Percentiles rank a stretch among this genome's conserved stretches.
These are phyloP conservation scores for Arthrinium puccinioides DNA, from an alignment of 2,329 filamentous ascomycete species.

Conservation along the genomic window DNA sequence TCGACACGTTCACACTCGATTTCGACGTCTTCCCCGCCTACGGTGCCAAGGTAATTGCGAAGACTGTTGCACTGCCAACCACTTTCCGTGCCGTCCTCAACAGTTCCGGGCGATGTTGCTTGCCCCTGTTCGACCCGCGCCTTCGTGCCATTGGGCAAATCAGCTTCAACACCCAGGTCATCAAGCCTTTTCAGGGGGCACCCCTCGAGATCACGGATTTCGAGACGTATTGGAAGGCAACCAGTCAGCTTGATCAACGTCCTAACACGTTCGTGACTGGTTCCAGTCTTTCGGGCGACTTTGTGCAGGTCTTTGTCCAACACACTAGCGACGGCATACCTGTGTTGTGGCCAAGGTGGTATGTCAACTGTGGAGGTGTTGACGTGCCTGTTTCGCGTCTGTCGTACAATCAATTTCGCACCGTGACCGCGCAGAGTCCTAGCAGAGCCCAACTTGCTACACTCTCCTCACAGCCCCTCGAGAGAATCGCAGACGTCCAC, in stretches of 20 bases:
- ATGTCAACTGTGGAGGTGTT: constrained; percentile 65
- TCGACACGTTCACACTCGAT: constrained; percentile 89
- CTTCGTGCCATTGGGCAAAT: constrained; percentile 89
- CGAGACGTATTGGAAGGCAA: constrained; percentile 98
- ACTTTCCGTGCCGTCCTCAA: constrained; percentile 72
- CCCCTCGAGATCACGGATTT: constrained; percentile 96
- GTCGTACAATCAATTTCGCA: constrained; percentile 64
- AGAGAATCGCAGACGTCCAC: constrained; percentile 60
- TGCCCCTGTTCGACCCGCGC: constrained; percentile 88
- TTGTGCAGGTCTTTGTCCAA: constrained; percentile 85
- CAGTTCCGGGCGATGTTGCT: constrained; percentile 71
- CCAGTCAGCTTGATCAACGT: constrained; percentile 81
- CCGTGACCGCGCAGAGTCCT: constrained; percentile 36
- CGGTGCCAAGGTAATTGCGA: constrained; percentile 93
- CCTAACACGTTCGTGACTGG: constrained; percentile 86
- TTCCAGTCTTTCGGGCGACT: constrained; percentile 92
- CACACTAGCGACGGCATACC: constrained; percentile 82
- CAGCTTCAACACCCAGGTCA: constrained; percentile 89
- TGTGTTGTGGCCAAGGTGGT: constrained; percentile 82
- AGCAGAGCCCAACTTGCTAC: constrained; percentile 35
- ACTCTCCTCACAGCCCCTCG: constrained; percentile 38
- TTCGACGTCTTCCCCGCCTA: constrained; percentile 98
- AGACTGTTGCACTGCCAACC: constrained; percentile 83
- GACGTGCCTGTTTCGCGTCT: constrained; percentile 78
- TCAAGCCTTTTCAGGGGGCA: constrained; percentile 89